Evolutionary conservation across 805 yeast genomes (phyloP).

Genomic region (Metschnikowia gruessii): DNA sequence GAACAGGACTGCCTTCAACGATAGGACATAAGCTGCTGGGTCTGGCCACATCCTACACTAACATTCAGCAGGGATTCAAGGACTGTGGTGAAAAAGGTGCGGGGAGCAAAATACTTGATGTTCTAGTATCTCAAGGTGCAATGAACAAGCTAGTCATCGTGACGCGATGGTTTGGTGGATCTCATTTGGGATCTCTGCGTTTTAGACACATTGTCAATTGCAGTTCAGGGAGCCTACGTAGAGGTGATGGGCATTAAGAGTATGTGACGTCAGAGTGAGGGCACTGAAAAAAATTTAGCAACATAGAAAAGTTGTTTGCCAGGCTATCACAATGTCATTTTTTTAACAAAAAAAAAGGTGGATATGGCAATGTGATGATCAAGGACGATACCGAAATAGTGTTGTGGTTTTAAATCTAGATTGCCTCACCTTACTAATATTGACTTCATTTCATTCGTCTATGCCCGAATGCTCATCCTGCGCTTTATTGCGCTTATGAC

Average conservation of each 20-base stretch:
- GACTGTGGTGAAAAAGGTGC: constrained; percentile 80
- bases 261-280: no score
- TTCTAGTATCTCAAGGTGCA: constrained; percentile 47
- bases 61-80: constrained; percentile 54
- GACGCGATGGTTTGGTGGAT: constrained; percentile 81
- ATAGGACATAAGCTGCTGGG: not conserved
- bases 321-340: no score
- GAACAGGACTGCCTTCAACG: constrained; percentile 37
- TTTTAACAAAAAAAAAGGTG: no score
- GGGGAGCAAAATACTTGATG: constrained; percentile 54
- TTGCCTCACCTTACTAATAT: no score
- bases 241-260: not conserved
- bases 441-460: no score
- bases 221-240: constrained; percentile 48
- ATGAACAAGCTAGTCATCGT: constrained; percentile 63
- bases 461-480: constrained; percentile 3
- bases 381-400: no score
- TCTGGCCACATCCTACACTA: constrained; percentile 11
- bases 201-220: constrained; percentile 63
- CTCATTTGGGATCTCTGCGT: constrained; percentile 66
- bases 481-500: constrained; percentile 8
- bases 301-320: no score
- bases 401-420: no score
- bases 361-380: no score
- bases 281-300: no score